Evolutionary conservation across 2,329 filamentous ascomycete species (phyloP).

Genomic region (Colletotrichum euphorbiae): DNA sequence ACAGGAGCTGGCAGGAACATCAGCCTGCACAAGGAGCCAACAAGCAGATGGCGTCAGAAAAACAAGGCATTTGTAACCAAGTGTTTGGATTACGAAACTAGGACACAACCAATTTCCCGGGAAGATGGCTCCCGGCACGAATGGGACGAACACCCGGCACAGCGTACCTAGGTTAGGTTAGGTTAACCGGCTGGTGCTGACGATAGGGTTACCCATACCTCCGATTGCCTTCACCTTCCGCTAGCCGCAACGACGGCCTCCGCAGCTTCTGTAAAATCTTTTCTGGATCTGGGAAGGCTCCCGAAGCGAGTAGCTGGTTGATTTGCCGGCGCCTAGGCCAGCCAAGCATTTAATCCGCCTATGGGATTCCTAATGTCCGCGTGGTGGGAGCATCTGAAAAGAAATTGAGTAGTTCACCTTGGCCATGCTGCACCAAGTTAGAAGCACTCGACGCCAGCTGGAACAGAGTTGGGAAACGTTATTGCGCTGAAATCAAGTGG

Average conservation of each 20-base stretch:
- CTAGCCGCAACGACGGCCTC: constrained; percentile 20
- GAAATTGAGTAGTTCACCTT: too few relatives aligned
- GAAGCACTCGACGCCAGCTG: too few relatives aligned
- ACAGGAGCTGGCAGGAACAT: constrained; percentile 4
- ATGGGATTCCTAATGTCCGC: neutral
- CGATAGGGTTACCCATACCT: constrained; percentile 32
- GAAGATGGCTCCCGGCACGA: constrained; percentile 16
- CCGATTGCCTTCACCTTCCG: constrained; percentile 20
- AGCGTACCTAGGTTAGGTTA: neutral
- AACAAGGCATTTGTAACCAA: constrained; percentile 5
- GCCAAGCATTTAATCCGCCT: neutral
- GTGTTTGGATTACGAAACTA: constrained; percentile 13
- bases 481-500: neutral
- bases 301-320: neutral
- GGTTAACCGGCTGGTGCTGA: neutral
- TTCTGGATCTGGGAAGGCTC: constrained; percentile 2
- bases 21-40: constrained; percentile 10
- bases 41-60: neutral
- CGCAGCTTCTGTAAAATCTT: neutral
- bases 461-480: too few relatives aligned
- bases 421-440: too few relatives aligned
- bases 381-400: too few relatives aligned
- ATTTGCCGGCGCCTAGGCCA: neutral
- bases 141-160: constrained; percentile 36
- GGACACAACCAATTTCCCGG: constrained; percentile 32